phyloP scores from a whole-genome alignment of 176 grass and related monocot genomes.

The Ensete glaucum region DNA sequence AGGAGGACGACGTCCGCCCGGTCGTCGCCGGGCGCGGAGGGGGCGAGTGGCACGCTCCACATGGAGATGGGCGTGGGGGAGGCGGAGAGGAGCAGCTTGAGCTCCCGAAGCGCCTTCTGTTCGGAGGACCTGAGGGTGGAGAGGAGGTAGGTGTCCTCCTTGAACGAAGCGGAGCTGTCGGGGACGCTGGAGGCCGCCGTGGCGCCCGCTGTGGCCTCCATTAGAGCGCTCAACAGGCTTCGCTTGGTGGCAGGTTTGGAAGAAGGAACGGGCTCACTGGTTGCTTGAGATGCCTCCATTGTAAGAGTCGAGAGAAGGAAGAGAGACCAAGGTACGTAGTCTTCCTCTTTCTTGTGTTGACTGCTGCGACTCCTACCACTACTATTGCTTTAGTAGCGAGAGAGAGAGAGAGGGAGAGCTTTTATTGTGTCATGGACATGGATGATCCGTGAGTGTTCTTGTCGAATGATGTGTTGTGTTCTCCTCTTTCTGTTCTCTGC shows the following conservation, averaged over 20 bases:
- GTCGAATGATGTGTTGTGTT: no score
- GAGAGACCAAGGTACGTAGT: no score
- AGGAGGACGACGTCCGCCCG: slow-evolving; percentile 83
- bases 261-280: neutral
- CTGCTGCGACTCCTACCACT: no score
- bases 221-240: slow-evolving; percentile 65
- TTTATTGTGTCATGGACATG: no score
- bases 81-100: slow-evolving; percentile 47
- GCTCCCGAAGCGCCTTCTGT: slow-evolving; percentile 65
- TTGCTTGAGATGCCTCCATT: neutral
- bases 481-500: no score
- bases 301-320: neutral
- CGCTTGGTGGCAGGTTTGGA: slow-evolving; percentile 41
- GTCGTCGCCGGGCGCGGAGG: slow-evolving; percentile 29
- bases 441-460: no score
- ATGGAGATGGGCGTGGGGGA: slow-evolving; percentile 62
- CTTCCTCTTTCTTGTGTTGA: no score
- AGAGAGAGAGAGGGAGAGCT: no score
- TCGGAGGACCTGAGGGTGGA: slow-evolving; percentile 55
- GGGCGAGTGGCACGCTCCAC: slow-evolving; percentile 63
- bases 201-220: slow-evolving; percentile 33
- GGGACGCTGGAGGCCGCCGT: slow-evolving; percentile 17
- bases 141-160: slow-evolving; percentile 87
- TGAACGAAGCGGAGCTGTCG: slow-evolving; percentile 59
- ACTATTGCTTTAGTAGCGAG: no score